phyloP scores from a whole-genome alignment of 306 rosid genomes.

The Cyclanthera cordifolia region DNA sequence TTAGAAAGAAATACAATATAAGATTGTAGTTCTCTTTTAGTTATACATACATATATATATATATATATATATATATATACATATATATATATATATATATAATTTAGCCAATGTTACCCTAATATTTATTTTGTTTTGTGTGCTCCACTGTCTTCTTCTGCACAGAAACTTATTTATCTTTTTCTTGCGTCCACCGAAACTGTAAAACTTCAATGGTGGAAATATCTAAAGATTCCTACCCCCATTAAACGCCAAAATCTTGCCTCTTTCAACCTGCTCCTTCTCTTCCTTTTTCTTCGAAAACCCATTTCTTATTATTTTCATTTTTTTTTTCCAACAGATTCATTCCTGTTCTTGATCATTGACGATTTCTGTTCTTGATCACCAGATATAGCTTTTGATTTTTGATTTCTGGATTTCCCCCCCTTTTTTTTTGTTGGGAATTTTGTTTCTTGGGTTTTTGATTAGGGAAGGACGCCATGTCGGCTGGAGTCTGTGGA shows the following conservation, averaged over 20 bases:
- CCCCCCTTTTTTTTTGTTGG: not conserved
- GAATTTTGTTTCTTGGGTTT: slow-evolving; percentile 1
- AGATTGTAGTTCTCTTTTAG: no score
- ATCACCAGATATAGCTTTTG: not conserved
- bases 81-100: no score
- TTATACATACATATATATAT: no score
- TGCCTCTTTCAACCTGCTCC: slow-evolving; percentile 2
- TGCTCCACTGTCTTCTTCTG: not conserved
- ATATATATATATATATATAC: no score
- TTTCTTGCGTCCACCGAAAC: slow-evolving; percentile 15
- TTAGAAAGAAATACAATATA: no score
- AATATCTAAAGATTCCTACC: slow-evolving; percentile 17
- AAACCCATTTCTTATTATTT: slow-evolving; percentile 13
- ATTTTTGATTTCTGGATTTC: not conserved
- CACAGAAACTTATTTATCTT: not conserved
- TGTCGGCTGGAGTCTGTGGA: slow-evolving; percentile 32
- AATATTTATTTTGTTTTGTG: not conserved
- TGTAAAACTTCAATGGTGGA: slow-evolving; percentile 18
- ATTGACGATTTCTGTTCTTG: not conserved
- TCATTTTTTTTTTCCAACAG: not conserved
- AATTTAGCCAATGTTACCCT: not conserved
- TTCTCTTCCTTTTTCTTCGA: not conserved
- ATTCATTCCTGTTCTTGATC: not conserved
- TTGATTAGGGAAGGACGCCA: not conserved
- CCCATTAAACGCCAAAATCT: slow-evolving; percentile 18